Evolutionary conservation across 73 alveolate genomes (phyloP), one percentile per base, ranked within the genome.

Genomic region (Effrenium voratum): DNA sequence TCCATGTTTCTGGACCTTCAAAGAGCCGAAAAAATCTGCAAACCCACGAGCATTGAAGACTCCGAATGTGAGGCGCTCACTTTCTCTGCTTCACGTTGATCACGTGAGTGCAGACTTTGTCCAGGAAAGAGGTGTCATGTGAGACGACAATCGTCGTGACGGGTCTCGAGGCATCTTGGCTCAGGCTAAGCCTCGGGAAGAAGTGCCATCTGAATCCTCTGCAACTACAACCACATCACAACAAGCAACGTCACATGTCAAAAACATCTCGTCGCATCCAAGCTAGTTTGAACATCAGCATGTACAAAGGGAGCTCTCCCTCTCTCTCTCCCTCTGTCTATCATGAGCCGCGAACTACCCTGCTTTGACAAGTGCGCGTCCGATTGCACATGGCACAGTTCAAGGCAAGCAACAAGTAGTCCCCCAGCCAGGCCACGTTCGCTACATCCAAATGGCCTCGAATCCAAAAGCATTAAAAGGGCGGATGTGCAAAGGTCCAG

Each of bases 31-130:
- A 10, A 16, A 72, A 16, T 55, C 16, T 40, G 38, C 47, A 4
- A 38, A 34, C 38, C 57, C 12, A 34, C 38, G 45, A 72, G n/a
- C 15, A 12, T 38, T 26, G 41, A 38, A 34, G 38, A 2, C 16
- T 34, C 24, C 24, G 2, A 32, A 34, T 76, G 40, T 24, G 60
- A 79, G 60, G 24, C 73, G 30, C 47, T 12, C 47, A 38, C 95
- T 95, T 95, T 41, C 97, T 55, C 38, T 80, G 88, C 97, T 95
- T 79, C 30, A 60, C 88, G 41, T 95, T 80, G 91, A 95, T 95
- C 77, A 95, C 91, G 47, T 95, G 99, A 57, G 99, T 95, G 70
- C 98, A 88, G 57, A 94, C 97, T 55, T 79, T 95, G 97, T 95
- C 99, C 79, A 95, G 88, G 97, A 95, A 95, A 81, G 90, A 45